Evolutionary conservation across 768 basidiomycete species (phyloP), one percentile per base, ranked within the genome.

Genomic region (Asterophora parasitica): DNA sequence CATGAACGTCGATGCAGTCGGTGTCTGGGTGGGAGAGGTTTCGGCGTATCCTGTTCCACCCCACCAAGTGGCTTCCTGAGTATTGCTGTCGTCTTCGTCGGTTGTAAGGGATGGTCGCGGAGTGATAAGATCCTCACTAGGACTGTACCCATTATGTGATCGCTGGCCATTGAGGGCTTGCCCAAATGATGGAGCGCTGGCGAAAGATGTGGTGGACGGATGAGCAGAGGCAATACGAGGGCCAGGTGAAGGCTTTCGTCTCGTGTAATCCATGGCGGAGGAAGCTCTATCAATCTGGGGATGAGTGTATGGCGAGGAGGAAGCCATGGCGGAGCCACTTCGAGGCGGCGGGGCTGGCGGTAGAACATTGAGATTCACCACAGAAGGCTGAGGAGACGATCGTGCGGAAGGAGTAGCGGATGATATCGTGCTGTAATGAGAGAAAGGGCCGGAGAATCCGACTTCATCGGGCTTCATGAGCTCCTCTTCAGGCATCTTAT

Each of bases 371-470:
- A 62, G 48, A 51, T 75, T 75, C 5, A 70, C 59, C 17, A 71
- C 60, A 5, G 76, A 79, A 28, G 78, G 85, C 52, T 79, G 83
- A 1, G 90, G 88, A 10, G 91, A 90, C 3, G 90, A 82, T 35
- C 79, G 79, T 4, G 83, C 80, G 5, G 91, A 89, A 16, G 81
- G 77, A 3, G 83, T 78, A 3, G 78, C 73, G 1, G 94, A 90
- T 2, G 94, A 88, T 50, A 99, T 95, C 5, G 90, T 83, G 53
- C 88, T 92, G 68, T 88, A 97, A 56, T 92, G 91, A 20, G 92
- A 82, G 67, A 98, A 97, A 7, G 95, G 90, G 4, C 94, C 95
- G 4, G 78, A 66, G 56, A 73, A 74, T 13, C 73, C 63, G 27
- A 69, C 71, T 41, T 73, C 69, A 40, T 64, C 63, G 12, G 65